Base-by-base conservation (phyloP, 257 asterid genomes). In the Haberlea rhodopensis region DNA sequence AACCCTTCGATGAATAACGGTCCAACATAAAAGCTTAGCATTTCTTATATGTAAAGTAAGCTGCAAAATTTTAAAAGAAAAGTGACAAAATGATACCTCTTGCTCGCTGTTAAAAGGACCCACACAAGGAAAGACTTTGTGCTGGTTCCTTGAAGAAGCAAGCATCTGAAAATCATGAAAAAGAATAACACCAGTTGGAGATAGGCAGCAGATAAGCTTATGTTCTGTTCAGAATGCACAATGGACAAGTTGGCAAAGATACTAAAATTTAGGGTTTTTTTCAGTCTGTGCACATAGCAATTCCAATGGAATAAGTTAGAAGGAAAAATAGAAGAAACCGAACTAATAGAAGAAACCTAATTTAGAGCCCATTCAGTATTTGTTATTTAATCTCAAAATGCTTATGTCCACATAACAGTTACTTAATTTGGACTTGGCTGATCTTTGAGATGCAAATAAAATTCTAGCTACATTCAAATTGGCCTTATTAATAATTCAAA, bases 21-120 rank as follows among this genome's bases (percentile, higher is more conserved):
- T 5, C 10, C 13, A 53, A 62, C 65, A 10, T 37, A n/a, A 18
- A 32, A 8, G 59, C 18, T 34, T 57, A 45, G 37, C 24, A 63
- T 53, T 43, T 69, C 31, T 32, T 23, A 40, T 25, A 20, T 49
- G 23, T 61, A 19, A 16, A 54, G 53, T 48, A 37, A 48, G n/a
- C 46, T 3, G 46, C 26, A 0, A 34, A 46, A 72, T 7, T 15
- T 5, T 15, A 56, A 31, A 8, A 7, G 65, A 72, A 32, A 62
- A 43, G 79, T 48, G 26, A 72, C 70, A 53, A 67, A 78, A 63
- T 55, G 32, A 56, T 84, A 92, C 97, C 97, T 90, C 97, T 49
- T 84, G 89, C 75, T 94, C 99, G 64, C 77, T 79, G 82, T 94
- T 94, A 85, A 94, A 94, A 78, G 96, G 99, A 72, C 97, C 97